A percentile compares a stretch with the other conserved stretches of the same genome.
phyloP scores from a whole-genome alignment of 768 basidiomycete species.

The Cytidiella melzeri region DNA sequence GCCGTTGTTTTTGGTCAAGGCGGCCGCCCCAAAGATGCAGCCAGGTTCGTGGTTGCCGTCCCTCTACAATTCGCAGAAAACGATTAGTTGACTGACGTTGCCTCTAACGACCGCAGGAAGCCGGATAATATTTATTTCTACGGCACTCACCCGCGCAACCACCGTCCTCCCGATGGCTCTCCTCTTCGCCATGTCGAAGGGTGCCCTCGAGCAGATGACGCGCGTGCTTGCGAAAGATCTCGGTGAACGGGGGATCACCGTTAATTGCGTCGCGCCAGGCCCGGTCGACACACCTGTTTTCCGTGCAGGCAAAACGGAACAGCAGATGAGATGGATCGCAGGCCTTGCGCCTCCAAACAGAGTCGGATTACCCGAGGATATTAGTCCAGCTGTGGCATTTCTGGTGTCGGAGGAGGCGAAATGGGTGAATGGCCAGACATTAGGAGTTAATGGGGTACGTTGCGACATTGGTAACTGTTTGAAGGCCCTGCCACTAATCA shows the following conservation, averaged over 20 bases:
- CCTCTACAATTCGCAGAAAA: slow-evolving; percentile 3
- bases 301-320: slow-evolving; percentile 45
- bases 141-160: slow-evolving; percentile 39
- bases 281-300: slow-evolving; percentile 52
- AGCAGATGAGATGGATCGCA: slow-evolving; percentile 39
- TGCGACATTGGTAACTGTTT: too few relatives aligned
- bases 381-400: slow-evolving; percentile 48
- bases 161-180: slow-evolving; percentile 42
- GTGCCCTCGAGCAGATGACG: slow-evolving; percentile 52
- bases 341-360: slow-evolving; percentile 41
- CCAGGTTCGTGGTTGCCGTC: slow-evolving; percentile 30
- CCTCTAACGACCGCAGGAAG: slow-evolving; percentile 32
- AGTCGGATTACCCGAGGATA: slow-evolving; percentile 45
- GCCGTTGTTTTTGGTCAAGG: slow-evolving; percentile 49
- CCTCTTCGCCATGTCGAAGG: slow-evolving; percentile 50
- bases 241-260: slow-evolving; percentile 46
- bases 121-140: slow-evolving; percentile 53
- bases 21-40: slow-evolving; percentile 36
- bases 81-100: background rate
- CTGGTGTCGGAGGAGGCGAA: slow-evolving; percentile 44
- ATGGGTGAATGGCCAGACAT: slow-evolving; percentile 55
- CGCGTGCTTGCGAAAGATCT: slow-evolving; percentile 55
- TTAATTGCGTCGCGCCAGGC: slow-evolving; percentile 52
- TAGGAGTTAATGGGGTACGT: slow-evolving; percentile 53
- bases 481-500: too few relatives aligned